Base-by-base conservation (phyloP, 2,329 filamentous ascomycete species). In the Aspergillus brunneoviolaceus region DNA sequence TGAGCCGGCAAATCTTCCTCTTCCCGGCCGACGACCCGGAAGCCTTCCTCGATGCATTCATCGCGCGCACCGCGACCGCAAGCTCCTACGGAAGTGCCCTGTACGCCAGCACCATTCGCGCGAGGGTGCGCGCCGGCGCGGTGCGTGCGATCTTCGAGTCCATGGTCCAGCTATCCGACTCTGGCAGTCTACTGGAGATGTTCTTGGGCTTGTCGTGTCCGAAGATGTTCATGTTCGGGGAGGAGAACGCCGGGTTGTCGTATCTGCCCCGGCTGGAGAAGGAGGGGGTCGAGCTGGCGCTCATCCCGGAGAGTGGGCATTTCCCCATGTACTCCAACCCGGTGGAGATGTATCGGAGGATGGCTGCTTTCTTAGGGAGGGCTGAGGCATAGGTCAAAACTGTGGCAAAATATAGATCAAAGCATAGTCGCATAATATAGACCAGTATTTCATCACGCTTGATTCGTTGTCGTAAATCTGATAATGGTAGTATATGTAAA, bases 241-340 rank as follows among this genome's bases (percentile, higher is more conserved):
- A 55, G 25, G 35, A 47, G 39, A 55, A 55, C 52, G 21, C 35
- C 27, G 35, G 47, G 2, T 23, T 19, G 23, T 21, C 52, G 11
- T 55, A 47, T 23, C 39, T 55, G 25, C 27, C 27, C 27, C 27
- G 23, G 23, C 23, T 35, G 33, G 11, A 6, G 33, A 16, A 57
- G 42, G 58, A 63, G 2, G 60, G 61, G 0, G 63, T 71, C 4
- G 67, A 68, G 49, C 57, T 71, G 59, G 68, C 66, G 12, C 49
- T 65, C 51, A 70, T 70, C 45, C 21, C 55, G 19, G 55, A 59
- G 11, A 63, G 61, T 59, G 68, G 67, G 3, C 66, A 70, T 65
- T 70, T 69, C 35, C 68, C 67, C 3, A 70, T 70, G 69, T 70
- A 69, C 60, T 67, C 68, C 3, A 69, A 70, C 31, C 69, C 67